Evolutionary conservation across 768 basidiomycete genomes (phyloP), one percentile per base, ranked within the genome.

Genomic region (Gymnopilus junonius): DNA sequence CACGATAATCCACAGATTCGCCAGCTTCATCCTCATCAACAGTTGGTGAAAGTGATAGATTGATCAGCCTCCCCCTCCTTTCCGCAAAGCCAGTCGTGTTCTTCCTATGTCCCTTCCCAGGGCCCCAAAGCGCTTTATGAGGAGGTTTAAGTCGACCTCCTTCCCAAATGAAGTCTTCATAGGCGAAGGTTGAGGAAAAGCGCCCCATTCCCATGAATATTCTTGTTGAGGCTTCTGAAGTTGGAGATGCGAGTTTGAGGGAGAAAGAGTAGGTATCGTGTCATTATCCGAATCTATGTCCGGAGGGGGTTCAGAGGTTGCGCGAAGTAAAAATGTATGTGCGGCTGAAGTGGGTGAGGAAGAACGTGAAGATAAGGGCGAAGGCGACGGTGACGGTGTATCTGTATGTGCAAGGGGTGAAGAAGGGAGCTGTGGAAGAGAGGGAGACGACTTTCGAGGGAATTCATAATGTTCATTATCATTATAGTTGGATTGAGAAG

Each of bases 151-250:
- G 55, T n/a, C 82, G 71, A 2, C 80, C 80, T 27, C 80, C 76
- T 61, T 81, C 1, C 79, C 77, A 69, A 89, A 88, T 11, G 83
- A 78, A 0, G 83, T 65, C 57, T 83, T 83, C 67, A 87, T 75
- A 0, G 91, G 90, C 3, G 92, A 92, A 23, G 87, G 90, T 65
- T 89, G 90, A 29, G 94, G 95, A 69, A 96, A 93, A 20, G 85
- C 88, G 27, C 94, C 94, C 94, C 95, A 96, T 68, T 96, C 95
- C 95, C 95, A 96, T 6, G 92, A 91, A 69, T 95, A 95, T 70
- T 93, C 90, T 59, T 87, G 87, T 3, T 82, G 69, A 4, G 71
- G 73, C 20, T 64, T 8, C 32, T 61, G 75, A 50, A 57, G 65
- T 54, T 66, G 55, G 29, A 56, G 62, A 21, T 67, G 64, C 35